Evolutionary conservation across 306 rosid species (phyloP).

Genomic region (Albizia julibrissin): DNA sequence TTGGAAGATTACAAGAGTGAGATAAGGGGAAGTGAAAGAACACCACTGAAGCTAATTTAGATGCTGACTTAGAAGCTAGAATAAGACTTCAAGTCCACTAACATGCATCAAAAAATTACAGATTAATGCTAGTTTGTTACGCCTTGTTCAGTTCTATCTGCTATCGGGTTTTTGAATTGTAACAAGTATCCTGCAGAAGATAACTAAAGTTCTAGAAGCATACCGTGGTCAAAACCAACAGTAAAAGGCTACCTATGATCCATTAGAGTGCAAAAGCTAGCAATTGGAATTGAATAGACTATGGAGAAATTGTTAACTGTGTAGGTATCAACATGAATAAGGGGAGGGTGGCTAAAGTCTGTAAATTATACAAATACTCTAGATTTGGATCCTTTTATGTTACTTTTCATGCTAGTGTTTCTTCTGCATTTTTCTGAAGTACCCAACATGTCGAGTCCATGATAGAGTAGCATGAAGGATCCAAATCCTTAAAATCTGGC

Average conservation of each 20-base stretch:
- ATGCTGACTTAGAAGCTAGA: neutral
- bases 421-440: neutral
- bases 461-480: neutral
- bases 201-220: neutral
- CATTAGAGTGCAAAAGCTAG: neutral
- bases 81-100: neutral
- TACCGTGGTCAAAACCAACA: neutral
- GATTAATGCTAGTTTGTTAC: neutral
- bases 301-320: neutral
- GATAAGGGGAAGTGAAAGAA: constrained; percentile 9
- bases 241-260: neutral
- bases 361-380: neutral
- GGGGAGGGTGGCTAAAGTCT: neutral
- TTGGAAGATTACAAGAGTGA: neutral
- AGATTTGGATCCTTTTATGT: neutral
- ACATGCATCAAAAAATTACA: neutral
- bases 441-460: neutral
- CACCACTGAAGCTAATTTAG: neutral
- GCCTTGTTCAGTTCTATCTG: neutral
- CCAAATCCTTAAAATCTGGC: constrained; percentile 7
- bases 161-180: neutral
- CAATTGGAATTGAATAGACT: neutral
- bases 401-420: neutral
- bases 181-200: neutral
- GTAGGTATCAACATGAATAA: neutral